These are phyloP conservation scores for Sugiyamaella pinicola DNA, from an alignment of 1,139 yeast genomes.

Conservation along the genomic window DNA sequence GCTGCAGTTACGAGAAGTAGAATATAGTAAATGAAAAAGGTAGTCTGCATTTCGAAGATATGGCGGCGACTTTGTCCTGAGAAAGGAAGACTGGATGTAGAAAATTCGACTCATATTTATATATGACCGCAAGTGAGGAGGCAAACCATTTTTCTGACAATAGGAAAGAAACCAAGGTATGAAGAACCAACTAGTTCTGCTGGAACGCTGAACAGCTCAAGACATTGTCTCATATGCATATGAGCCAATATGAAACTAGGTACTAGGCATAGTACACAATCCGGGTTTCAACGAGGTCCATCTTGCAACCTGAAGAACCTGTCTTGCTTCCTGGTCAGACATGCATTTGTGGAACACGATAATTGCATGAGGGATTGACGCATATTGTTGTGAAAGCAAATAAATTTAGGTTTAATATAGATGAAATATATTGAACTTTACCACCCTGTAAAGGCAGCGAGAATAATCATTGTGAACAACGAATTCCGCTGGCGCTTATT, in stretches of 20 bases:
- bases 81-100: not conserved
- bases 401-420: not conserved
- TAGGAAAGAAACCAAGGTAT: not conserved
- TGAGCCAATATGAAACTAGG: not conserved
- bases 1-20: not conserved
- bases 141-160: no score
- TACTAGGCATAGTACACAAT: not conserved
- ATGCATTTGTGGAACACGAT: not conserved
- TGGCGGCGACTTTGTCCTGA: not conserved
- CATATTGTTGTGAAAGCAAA: no score
- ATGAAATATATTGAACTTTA: not conserved
- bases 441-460: not conserved
- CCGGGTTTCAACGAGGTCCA: no score
- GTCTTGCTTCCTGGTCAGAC: not conserved
- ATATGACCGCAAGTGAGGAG: not conserved
- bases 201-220: no score
- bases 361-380: no score
- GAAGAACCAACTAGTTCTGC: no score
- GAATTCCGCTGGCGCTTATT: not conserved
- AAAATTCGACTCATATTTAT: not conserved
- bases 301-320: no score
- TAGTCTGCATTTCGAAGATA: conserved; percentile 1
- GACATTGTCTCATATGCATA: no score
- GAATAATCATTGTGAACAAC: not conserved
- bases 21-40: not conserved